A percentile compares a stretch with the other conserved stretches of the same genome.
phyloP scores from a whole-genome alignment of 306 rosid genomes.

The Styphnolobium japonicum region DNA sequence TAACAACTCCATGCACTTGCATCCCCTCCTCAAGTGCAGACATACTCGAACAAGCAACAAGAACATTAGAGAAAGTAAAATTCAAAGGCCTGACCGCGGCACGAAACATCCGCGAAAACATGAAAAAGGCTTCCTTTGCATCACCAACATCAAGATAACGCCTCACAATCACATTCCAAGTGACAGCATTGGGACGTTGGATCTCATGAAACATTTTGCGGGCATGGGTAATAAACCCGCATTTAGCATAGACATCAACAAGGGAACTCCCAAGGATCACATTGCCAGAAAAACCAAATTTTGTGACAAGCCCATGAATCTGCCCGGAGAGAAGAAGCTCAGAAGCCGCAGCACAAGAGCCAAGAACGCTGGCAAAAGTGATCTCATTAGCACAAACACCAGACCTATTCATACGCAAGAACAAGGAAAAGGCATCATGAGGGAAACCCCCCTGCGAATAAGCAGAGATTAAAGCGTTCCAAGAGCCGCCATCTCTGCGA shows the following conservation, averaged over 20 bases:
- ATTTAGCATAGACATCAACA: constrained; percentile 71
- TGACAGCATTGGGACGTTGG: constrained; percentile 50
- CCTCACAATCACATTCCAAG: constrained; percentile 81
- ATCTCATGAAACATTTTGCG: constrained; percentile 64
- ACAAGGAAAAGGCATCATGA: constrained; percentile 33
- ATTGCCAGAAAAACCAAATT: constrained; percentile 53
- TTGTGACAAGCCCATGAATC: constrained; percentile 49
- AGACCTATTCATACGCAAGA: constrained; percentile 37
- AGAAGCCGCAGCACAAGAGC: constrained; percentile 47
- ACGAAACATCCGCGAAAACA: constrained; percentile 58
- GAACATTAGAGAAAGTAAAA: constrained; percentile 60
- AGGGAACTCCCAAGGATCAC: constrained; percentile 63
- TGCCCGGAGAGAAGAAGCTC: constrained; percentile 44
- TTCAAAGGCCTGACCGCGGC: constrained; percentile 44
- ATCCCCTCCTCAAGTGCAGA: constrained; percentile 53
- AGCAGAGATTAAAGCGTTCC: constrained; percentile 65
- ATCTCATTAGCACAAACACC: constrained; percentile 42
- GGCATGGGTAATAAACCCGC: constrained; percentile 49
- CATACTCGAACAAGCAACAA: constrained; percentile 56
- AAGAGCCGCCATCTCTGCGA: constrained; percentile 61
- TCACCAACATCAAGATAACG: constrained; percentile 63
- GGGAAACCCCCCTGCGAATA: constrained; percentile 37
- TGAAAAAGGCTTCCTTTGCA: constrained; percentile 42
- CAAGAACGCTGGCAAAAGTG: constrained; percentile 56
- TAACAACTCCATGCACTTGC: constrained; percentile 62